These are phyloP conservation scores for Jamesozyma piceae DNA, from an alignment of 805 yeast species.

Conservation along the genomic window DNA sequence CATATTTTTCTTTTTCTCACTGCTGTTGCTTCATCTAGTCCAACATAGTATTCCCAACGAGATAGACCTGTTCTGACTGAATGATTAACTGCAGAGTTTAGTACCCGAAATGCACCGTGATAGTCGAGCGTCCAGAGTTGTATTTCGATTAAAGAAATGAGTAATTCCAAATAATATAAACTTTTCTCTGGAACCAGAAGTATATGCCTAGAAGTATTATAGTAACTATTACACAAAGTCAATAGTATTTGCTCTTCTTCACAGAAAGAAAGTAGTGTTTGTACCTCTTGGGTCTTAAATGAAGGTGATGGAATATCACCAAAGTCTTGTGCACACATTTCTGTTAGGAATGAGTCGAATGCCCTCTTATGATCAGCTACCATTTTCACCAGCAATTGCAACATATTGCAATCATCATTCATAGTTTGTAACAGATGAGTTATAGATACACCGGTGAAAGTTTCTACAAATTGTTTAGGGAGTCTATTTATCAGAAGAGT, in stretches of 20 bases:
- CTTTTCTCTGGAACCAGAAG: constrained; percentile 9
- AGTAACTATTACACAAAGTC: constrained; percentile 18
- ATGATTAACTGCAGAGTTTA: constrained; percentile 17
- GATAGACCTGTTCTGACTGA: constrained; percentile 23
- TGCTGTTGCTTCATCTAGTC: constrained; percentile 24
- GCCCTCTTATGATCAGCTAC: constrained; percentile 11
- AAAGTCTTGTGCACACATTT: background rate
- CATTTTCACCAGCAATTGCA: constrained; percentile 15
- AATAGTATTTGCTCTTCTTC: constrained; percentile 19
- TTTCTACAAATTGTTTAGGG: constrained; percentile 19
- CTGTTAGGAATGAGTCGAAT: constrained; percentile 14
- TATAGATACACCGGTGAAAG: constrained; percentile 13
- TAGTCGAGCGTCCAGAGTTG: constrained; percentile 22
- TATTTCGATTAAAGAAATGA: constrained; percentile 17
- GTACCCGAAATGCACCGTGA: constrained; percentile 16
- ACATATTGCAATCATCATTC: constrained; percentile 18
- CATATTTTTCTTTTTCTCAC: constrained; percentile 23
- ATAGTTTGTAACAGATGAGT: constrained; percentile 10
- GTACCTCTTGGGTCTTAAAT: constrained; percentile 4
- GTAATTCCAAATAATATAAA: constrained; percentile 22
- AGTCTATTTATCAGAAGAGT: constrained; percentile 13
- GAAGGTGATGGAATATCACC: background rate
- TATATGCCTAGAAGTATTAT: constrained; percentile 18
- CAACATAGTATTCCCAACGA: constrained; percentile 30
- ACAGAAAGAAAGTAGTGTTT: constrained; percentile 11